phyloP scores from a whole-genome alignment of 768 basidiomycete species.

The Xanthoconium stramineum region DNA sequence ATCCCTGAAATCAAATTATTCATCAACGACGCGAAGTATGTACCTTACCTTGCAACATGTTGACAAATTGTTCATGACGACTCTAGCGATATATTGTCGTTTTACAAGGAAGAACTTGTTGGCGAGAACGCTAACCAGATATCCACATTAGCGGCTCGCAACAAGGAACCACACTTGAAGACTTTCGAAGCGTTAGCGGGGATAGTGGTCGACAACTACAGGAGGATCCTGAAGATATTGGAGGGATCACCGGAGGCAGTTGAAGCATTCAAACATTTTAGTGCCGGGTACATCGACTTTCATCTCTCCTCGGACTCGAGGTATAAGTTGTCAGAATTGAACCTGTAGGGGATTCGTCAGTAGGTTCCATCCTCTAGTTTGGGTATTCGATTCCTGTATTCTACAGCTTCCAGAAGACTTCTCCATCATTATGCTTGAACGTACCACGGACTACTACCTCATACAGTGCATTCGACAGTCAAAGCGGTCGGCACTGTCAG shows the following conservation, averaged over 20 bases:
- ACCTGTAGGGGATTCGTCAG: too few relatives aligned
- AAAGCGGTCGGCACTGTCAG: too few relatives aligned
- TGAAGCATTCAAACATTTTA: slow-evolving; percentile 17
- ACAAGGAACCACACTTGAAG: slow-evolving; percentile 25
- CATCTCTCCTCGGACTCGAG: slow-evolving; percentile 26
- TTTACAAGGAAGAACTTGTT: slow-evolving; percentile 39
- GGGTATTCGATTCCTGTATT: too few relatives aligned
- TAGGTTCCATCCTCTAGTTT: too few relatives aligned
- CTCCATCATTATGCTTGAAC: too few relatives aligned
- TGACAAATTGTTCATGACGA: neutral
- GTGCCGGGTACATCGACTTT: slow-evolving; percentile 27
- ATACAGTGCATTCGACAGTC: too few relatives aligned
- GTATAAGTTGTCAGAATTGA: slow-evolving; percentile 25
- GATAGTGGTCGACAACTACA: slow-evolving; percentile 23
- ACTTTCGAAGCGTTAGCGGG: slow-evolving; percentile 23
- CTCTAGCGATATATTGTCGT: slow-evolving; percentile 38
- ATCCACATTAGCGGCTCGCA: slow-evolving; percentile 29
- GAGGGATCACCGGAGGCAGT: slow-evolving; percentile 13
- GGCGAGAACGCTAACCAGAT: slow-evolving; percentile 36
- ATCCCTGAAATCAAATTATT: slow-evolving; percentile 35
- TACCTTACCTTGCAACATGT: neutral
- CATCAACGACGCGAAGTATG: slow-evolving; percentile 38
- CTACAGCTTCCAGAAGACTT: too few relatives aligned
- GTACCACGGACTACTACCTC: too few relatives aligned
- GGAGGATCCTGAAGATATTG: slow-evolving; percentile 25